These are phyloP conservation scores for Liriodendron chinense DNA, from an alignment of 164 flowering plant species.

Conservation along the genomic window DNA sequence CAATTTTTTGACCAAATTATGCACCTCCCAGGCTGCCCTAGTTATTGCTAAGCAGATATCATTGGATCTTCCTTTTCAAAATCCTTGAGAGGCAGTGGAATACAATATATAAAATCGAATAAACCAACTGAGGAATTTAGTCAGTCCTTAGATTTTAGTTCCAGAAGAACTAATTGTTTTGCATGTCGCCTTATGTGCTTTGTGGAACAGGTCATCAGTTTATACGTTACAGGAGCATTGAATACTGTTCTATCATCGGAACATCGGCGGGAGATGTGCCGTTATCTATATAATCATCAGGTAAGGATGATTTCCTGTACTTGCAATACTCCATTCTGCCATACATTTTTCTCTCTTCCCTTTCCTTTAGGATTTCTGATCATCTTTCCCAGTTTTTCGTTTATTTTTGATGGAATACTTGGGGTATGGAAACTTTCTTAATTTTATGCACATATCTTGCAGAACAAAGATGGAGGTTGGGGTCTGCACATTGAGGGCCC, in stretches of 20 bases:
- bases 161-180: background rate
- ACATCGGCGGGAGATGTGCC: constrained; percentile 57
- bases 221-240: constrained; percentile 49
- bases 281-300: constrained; percentile 75
- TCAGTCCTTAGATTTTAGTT: background rate
- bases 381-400: background rate
- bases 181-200: background rate
- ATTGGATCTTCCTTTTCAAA: background rate
- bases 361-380: background rate
- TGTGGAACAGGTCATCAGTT: constrained; percentile 43
- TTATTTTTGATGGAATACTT: background rate
- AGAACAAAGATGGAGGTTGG: constrained; percentile 91
- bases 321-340: background rate
- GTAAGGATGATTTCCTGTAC: constrained; percentile 19
- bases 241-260: constrained; percentile 32
- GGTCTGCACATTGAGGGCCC: constrained; percentile 75
- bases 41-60: background rate
- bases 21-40: no score
- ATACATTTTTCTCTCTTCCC: background rate
- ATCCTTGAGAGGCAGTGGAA: background rate
- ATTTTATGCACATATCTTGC: background rate
- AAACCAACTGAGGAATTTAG: background rate
- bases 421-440: background rate
- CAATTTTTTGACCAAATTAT: no score
- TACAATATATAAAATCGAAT: background rate